Evolutionary conservation across 2,329 filamentous ascomycete genomes (phyloP).

Genomic region (Colletotrichum somersetense): DNA sequence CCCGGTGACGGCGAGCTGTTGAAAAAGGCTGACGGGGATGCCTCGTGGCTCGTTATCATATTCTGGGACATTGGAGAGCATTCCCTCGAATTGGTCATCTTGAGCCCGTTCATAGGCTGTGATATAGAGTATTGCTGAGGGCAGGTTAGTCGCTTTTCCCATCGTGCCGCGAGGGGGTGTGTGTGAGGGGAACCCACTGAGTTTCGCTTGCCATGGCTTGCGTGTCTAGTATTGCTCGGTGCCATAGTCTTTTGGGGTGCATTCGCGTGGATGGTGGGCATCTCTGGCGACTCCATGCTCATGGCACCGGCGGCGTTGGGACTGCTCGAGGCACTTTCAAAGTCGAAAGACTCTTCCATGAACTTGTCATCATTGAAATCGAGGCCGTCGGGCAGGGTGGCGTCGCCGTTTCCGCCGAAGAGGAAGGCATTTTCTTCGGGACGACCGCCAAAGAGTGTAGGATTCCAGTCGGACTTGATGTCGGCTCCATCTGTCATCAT

Average conservation of each 20-base stretch:
- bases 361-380: constrained; percentile 56
- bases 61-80: constrained; percentile 65
- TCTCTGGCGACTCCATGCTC: constrained; percentile 58
- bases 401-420: constrained; percentile 48
- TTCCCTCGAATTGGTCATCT: constrained; percentile 63
- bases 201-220: constrained; percentile 52
- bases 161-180: neutral
- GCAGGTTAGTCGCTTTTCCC: constrained; percentile 45
- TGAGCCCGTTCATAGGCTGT: constrained; percentile 63
- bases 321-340: constrained; percentile 70
- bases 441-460: constrained; percentile 50
- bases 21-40: constrained; percentile 63
- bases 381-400: constrained; percentile 49
- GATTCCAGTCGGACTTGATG: constrained; percentile 59
- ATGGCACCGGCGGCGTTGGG: constrained; percentile 55
- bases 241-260: constrained; percentile 46
- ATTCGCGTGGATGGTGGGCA: constrained; percentile 56
- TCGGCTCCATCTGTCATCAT: constrained; percentile 59
- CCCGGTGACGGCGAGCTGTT: constrained; percentile 61
- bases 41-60: constrained; percentile 64
- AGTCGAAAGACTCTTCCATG: constrained; percentile 67
- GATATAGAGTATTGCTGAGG: constrained; percentile 64
- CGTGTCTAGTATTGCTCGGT: constrained; percentile 45
- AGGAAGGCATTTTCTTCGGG: constrained; percentile 54
- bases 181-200: constrained; percentile 21